Base-by-base conservation (phyloP, 2,329 filamentous ascomycete genomes). In the Sporothrix pallida region DNA sequence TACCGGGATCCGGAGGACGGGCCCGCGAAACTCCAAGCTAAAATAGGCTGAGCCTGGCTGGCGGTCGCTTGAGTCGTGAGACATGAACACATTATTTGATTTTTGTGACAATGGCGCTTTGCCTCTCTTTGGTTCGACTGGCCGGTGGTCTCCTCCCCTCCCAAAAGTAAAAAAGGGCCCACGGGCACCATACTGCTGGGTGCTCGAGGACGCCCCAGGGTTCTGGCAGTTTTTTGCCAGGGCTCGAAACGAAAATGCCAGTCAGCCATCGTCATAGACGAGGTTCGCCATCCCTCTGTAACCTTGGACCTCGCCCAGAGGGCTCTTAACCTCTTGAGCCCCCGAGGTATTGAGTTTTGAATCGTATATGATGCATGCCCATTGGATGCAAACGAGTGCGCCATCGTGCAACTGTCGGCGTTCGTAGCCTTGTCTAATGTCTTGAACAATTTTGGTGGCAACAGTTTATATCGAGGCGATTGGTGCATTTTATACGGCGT, bases 1-100 rank as follows among this genome's bases (percentile, higher is more conserved):
- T 4, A 48, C 42, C 62, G 62, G 62, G 62, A 48, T 26, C 62
- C 42, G 42, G 62, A 67, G 42, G 62, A 17, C n/a, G n/a, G 62
- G 20, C 42, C 62, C 60, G 62, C 12, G 62, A 26, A 67, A 48
- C 20, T 48, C 42, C n/a, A 48, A 48, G 42, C 56, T 46, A 67
- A 48, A 48, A 42, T 67, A 67, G 62, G n/a, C 42, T 26, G 42
- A 20, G n/a, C 42, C 62, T 46, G 20, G 20, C 52, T 56, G 52
- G 20, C 20, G 52, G 52, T 54, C 17, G 52, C n/a, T 48, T 7
- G 46, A 48, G 46, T 48, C 4, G 46, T 46, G 44, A 17, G 31
- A 37, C 31, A 37, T 37, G 7, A 37, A 37, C 31, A 37, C 31
- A 37, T 5, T 37, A 37, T 37, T 48, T 56, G 20, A n/a, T 12